Evolutionary conservation across 495 filamentous ascomycete species (phyloP).

Genomic region (Xylaria cubensis): DNA sequence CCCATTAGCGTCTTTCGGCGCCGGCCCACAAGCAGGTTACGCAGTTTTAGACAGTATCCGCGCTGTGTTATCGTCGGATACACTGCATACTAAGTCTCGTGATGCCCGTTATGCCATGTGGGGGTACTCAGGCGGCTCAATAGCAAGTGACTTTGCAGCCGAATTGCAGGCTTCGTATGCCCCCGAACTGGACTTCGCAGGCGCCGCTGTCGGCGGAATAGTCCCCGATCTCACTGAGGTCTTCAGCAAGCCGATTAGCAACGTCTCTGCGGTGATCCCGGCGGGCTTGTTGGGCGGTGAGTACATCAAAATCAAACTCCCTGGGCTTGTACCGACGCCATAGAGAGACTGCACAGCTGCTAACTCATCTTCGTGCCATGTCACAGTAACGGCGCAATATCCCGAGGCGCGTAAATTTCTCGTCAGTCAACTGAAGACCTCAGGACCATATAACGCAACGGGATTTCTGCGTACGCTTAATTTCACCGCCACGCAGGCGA

Average conservation of each 20-base stretch:
- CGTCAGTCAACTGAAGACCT: not conserved
- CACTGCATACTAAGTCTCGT: slow-evolving; percentile 7
- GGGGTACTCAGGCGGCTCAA: slow-evolving; percentile 65
- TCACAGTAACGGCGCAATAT: slow-evolving; percentile 24
- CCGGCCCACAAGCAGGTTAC: slow-evolving; percentile 51
- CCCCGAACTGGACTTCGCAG: slow-evolving; percentile 53
- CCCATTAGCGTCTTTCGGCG: slow-evolving; percentile 49
- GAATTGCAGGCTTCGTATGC: slow-evolving; percentile 61
- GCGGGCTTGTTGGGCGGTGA: not conserved
- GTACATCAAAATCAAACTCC: not conserved
- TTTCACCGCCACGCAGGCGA: not conserved
- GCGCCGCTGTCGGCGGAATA: slow-evolving; percentile 58
- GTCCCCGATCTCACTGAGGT: slow-evolving; percentile 45
- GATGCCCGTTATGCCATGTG: slow-evolving; percentile 48
- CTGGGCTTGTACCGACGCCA: not conserved
- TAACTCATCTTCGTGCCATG: not conserved
- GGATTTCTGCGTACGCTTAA: slow-evolving; percentile 6
- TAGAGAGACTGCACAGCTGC: not conserved
- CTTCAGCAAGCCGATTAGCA: slow-evolving; percentile 30
- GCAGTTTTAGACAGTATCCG: slow-evolving; percentile 56
- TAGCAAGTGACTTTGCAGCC: slow-evolving; percentile 61
- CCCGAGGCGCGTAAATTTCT: slow-evolving; percentile 21
- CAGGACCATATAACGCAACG: slow-evolving; percentile 1
- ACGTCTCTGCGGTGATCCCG: not conserved
- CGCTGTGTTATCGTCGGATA: slow-evolving; percentile 43